Conservation (phyloP, 2,329 filamentous ascomycete genomes). For the Colletotrichum trifolii region DNA sequence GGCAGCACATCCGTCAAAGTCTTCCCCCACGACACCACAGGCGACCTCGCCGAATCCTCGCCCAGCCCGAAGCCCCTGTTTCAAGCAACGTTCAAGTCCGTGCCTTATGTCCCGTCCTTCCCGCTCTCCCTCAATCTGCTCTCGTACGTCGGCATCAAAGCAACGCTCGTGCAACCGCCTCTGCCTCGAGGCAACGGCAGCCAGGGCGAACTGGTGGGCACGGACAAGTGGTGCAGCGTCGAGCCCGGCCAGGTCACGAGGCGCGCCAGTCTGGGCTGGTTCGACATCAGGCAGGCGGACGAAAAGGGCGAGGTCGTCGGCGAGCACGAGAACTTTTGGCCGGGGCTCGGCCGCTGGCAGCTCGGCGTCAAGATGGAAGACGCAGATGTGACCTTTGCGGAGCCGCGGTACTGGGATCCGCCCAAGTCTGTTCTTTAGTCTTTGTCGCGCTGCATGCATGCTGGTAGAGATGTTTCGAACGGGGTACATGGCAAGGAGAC, state of each 20-base stretch:
- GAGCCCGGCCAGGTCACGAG: slow-evolving; percentile 44
- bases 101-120: slow-evolving; percentile 50
- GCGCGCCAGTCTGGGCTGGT: slow-evolving; percentile 55
- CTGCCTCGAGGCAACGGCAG: slow-evolving; percentile 53
- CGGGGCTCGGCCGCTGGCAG: slow-evolving; percentile 57
- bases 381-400: slow-evolving; percentile 44
- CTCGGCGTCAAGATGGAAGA: slow-evolving; percentile 53
- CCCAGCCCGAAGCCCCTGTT: slow-evolving; percentile 40
- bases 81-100: background rate
- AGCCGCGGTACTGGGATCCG: slow-evolving; percentile 39
- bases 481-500: too few species aligned
- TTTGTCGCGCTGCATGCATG: too few species aligned
- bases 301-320: slow-evolving; percentile 41
- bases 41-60: slow-evolving; percentile 44
- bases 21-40: slow-evolving; percentile 54
- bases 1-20: slow-evolving; percentile 55
- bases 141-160: slow-evolving; percentile 54
- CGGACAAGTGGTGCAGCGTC: slow-evolving; percentile 57
- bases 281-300: slow-evolving; percentile 55
- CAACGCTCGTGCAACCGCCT: slow-evolving; percentile 60
- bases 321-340: slow-evolving; percentile 58
- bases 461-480: too few species aligned
- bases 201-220: slow-evolving; percentile 57
- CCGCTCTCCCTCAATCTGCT: slow-evolving; percentile 53
- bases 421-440: slow-evolving; percentile 41